Conservation (phyloP, 495 filamentous ascomycete species). For the Neurospora sp. region DNA sequence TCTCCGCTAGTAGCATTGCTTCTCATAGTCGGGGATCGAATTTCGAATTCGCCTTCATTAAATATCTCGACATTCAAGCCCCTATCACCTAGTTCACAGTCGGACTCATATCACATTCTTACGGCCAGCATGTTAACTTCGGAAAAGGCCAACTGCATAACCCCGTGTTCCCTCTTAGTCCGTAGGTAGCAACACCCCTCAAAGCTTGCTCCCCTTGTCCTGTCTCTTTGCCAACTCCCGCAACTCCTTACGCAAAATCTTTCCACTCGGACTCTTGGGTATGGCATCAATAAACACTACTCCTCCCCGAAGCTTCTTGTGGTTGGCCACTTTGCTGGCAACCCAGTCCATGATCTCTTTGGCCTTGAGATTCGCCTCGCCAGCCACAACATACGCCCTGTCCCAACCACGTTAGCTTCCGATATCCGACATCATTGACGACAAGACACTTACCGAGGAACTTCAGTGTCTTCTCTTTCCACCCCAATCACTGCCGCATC, state of each 20-base stretch:
- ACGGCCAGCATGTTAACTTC: too few relatives aligned
- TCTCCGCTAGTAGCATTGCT: too few relatives aligned
- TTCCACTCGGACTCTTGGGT: slow-evolving; percentile 74
- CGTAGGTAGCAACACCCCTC: neutral
- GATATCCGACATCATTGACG: neutral
- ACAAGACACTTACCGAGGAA: slow-evolving; percentile 37
- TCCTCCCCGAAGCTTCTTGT: slow-evolving; percentile 70
- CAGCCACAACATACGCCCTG: slow-evolving; percentile 61
- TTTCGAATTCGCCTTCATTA: too few relatives aligned
- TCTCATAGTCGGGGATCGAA: too few relatives aligned
- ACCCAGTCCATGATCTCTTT: slow-evolving; percentile 24
- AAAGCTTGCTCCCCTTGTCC: slow-evolving; percentile 10
- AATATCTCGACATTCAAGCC: too few relatives aligned
- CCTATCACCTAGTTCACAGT: too few relatives aligned
- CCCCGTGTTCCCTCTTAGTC: too few relatives aligned
- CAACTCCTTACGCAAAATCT: slow-evolving; percentile 63
- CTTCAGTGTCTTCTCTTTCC: slow-evolving; percentile 55
- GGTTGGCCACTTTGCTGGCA: slow-evolving; percentile 45
- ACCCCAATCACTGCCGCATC: slow-evolving; percentile 76
- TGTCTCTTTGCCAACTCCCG: slow-evolving; percentile 23
- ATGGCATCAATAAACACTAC: slow-evolving; percentile 65
- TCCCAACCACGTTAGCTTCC: neutral
- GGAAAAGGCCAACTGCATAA: too few relatives aligned
- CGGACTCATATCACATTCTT: too few relatives aligned
- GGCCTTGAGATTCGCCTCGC: slow-evolving; percentile 10